Conservation (phyloP, 345 rosid species). For the Citropsis articulata region DNA sequence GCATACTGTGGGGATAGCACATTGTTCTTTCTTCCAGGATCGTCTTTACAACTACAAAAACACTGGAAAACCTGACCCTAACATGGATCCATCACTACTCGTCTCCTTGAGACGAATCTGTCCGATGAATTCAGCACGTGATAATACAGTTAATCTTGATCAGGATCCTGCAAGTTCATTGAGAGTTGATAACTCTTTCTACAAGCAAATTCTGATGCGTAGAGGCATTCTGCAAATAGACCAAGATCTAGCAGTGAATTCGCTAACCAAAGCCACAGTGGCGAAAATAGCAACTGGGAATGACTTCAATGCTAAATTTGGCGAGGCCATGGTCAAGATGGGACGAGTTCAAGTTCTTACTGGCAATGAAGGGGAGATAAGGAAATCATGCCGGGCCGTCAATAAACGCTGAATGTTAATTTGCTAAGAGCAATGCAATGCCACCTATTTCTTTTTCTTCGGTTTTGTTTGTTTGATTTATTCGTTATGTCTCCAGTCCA, state of each 20-base stretch:
- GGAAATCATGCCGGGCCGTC: constrained; percentile 44
- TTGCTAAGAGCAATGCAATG: neutral
- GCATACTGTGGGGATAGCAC: constrained; percentile 54
- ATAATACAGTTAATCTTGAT: constrained; percentile 34
- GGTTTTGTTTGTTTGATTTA: neutral
- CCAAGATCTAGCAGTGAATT: constrained; percentile 40
- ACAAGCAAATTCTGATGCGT: constrained; percentile 29
- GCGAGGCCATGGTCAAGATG: constrained; percentile 48
- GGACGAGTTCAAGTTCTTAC: constrained; percentile 31
- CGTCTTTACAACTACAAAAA: constrained; percentile 51
- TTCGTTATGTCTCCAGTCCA: no score
- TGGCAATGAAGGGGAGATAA: constrained; percentile 37
- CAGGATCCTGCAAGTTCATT: constrained; percentile 37
- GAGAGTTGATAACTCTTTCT: constrained; percentile 47
- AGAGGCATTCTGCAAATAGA: constrained; percentile 56
- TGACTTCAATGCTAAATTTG: constrained; percentile 41
- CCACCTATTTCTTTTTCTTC: neutral
- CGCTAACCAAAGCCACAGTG: constrained; percentile 29
- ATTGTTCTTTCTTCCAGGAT: constrained; percentile 49
- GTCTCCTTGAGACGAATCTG: constrained; percentile 19
- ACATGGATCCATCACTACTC: constrained; percentile 43
- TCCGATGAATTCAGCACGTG: constrained; percentile 8
- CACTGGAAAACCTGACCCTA: constrained; percentile 46
- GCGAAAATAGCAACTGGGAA: constrained; percentile 20
- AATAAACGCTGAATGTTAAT: constrained; percentile 11